These are phyloP conservation scores for Citrullus mucosospermus DNA, from an alignment of 306 rosid genomes.

Conservation along the genomic window DNA sequence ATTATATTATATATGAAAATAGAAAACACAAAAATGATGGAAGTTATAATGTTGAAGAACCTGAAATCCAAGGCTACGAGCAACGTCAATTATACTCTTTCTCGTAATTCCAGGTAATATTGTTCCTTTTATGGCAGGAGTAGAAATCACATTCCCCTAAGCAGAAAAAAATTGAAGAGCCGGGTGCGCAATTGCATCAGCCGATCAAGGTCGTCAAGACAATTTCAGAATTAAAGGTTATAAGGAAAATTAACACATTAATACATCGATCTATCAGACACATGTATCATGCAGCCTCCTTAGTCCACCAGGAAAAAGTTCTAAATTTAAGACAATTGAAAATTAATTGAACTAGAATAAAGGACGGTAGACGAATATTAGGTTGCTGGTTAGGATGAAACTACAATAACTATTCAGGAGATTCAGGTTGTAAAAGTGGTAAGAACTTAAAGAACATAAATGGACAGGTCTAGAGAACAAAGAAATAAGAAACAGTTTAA, in stretches of 20 bases:
- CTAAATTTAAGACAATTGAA: background rate
- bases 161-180: background rate
- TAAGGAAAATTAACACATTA: background rate
- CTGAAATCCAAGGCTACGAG: slow-evolving; percentile 80
- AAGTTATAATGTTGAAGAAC: slow-evolving; percentile 25
- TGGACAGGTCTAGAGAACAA: background rate
- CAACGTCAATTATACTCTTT: slow-evolving; percentile 90
- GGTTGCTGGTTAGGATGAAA: background rate
- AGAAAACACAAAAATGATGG: background rate
- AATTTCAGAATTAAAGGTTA: background rate
- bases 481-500: background rate
- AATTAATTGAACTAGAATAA: background rate
- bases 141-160: slow-evolving; percentile 61
- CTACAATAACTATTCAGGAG: background rate
- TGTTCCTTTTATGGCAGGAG: slow-evolving; percentile 87
- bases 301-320: background rate
- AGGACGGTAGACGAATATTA: background rate
- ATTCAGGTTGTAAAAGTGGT: background rate
- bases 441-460: background rate
- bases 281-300: background rate
- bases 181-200: background rate
- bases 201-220: background rate
- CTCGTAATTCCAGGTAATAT: slow-evolving; percentile 96
- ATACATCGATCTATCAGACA: background rate
- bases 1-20: background rate